Conservation (phyloP, 305 asterid species). For the Fraxinus velutina region DNA sequence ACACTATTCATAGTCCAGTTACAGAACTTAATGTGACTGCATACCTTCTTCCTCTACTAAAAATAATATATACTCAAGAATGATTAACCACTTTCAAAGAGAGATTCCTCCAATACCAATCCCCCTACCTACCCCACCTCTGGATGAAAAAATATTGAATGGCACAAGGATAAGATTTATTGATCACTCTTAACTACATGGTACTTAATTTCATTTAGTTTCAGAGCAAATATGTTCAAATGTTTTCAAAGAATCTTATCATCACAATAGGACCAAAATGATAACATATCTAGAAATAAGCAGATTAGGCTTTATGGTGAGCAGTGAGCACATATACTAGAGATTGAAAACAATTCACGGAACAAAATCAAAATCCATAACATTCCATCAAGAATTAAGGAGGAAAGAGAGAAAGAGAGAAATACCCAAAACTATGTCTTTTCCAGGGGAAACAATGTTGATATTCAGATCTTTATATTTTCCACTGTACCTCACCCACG, state of each 20-base stretch:
- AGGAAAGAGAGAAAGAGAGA: neutral
- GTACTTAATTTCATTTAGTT: neutral
- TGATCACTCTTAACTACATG: neutral
- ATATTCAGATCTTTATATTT: constrained; percentile 61
- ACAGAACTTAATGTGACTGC: neutral
- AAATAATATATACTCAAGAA: neutral
- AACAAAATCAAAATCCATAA: constrained; percentile 7
- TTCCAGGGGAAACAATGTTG: constrained; percentile 80
- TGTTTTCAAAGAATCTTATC: neutral
- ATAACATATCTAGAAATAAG: neutral
- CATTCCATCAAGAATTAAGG: neutral
- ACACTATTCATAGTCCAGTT: neutral
- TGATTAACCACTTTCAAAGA: neutral
- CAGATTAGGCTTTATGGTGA: constrained; percentile 5
- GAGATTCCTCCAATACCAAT: neutral
- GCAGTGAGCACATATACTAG: neutral
- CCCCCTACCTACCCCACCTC: neutral
- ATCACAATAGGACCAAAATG: neutral
- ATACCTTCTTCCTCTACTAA: constrained; percentile 9
- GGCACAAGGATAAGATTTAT: neutral
- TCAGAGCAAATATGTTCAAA: neutral
- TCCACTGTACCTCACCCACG: constrained; percentile 85
- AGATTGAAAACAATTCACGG: neutral
- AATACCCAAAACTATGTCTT: constrained; percentile 65
- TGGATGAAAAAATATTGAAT: neutral